A percentile compares a stretch with the other conserved stretches of the same genome.
These are phyloP conservation scores for Mitragyna speciosa DNA, from an alignment of 257 asterid genomes.

Conservation along the genomic window DNA sequence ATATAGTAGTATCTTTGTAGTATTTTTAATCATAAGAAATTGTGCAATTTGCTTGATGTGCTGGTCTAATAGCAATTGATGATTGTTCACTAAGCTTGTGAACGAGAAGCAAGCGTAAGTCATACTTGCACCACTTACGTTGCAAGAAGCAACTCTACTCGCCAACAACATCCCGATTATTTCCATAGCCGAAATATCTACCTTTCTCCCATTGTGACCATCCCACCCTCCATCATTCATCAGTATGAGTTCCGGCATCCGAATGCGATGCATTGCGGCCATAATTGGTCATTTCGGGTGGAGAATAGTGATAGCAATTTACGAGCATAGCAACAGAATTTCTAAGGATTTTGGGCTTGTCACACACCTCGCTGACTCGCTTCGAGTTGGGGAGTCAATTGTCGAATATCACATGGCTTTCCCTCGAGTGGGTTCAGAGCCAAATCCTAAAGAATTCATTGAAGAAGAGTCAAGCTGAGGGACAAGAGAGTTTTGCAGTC, in stretches of 20 bases:
- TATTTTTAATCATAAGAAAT: no score
- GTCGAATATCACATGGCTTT: conserved; percentile 33
- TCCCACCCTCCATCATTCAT: conserved; percentile 19
- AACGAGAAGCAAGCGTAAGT: conserved; percentile 34
- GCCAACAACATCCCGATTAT: conserved; percentile 34
- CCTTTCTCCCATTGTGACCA: conserved; percentile 25
- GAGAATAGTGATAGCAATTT: conserved; percentile 44
- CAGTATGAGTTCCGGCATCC: conserved; percentile 31
- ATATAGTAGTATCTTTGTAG: no score
- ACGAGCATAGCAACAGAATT: conserved; percentile 34
- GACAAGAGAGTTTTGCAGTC: conserved; percentile 30
- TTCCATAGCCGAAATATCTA: conserved; percentile 26
- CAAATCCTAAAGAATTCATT: conserved; percentile 19
- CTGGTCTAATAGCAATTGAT: neutral
- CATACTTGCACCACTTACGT: conserved; percentile 44
- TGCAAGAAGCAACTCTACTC: conserved; percentile 46
- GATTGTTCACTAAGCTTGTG: conserved; percentile 24
- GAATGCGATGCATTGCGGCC: conserved; percentile 47
- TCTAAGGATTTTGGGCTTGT: conserved; percentile 31
- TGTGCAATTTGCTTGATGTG: neutral
- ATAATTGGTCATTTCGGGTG: conserved; percentile 50
- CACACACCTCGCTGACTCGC: conserved; percentile 42
- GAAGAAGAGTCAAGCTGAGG: conserved; percentile 31
- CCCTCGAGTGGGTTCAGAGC: conserved; percentile 31
- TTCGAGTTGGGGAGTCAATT: conserved; percentile 30